Evolutionary conservation across 2,329 filamentous ascomycete genomes (phyloP), one percentile per base, ranked within the genome.

Genomic region (Meredithiella fracta): DNA sequence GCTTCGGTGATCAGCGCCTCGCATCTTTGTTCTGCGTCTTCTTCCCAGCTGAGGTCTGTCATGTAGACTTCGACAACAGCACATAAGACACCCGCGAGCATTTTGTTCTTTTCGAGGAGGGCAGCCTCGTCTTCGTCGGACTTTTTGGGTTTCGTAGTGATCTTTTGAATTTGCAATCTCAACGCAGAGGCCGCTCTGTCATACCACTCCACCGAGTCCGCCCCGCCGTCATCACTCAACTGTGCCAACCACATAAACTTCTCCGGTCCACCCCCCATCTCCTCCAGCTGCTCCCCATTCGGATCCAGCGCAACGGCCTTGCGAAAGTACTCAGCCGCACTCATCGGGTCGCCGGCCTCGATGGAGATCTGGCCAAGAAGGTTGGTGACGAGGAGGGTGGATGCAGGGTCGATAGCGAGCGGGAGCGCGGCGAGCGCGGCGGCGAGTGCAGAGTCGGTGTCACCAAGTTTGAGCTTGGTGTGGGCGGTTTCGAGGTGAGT

Each of bases 11-110:
- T 80, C 58, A 95, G 80, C 3, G 79, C 73, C 69, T 98, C 91
- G 72, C 94, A 98, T 62, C 83, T 79, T 61, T 78, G 73, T 71
- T 98, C 92, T 3, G 91, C 92, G 65, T 96, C 89, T 54, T 82
- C 80, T 69, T 96, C 90, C 87, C 79, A 92, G 64, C 86, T 92
- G 63, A 97, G 72, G 71, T 98, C 92, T 9, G 92, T 98, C 92
- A 98, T 98, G 73, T 96, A 98, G 52, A 98, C 88, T 71, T 98
- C 92, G 5, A 87, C 83, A 59, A 97, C 87, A 26, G 86, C 88
- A 69, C 94, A 98, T 37, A 98, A 76, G n/a, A 90, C 87, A 62
- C 88, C 88, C 1, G 89, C 87, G 37, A 97, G 75, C 69, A 92
- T 92, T 61, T 76, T 74, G 67, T 84, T 84, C 73, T 87, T 86